Evolutionary conservation across 495 filamentous ascomycete species (phyloP).

Genomic region (Copromyces sp.): DNA sequence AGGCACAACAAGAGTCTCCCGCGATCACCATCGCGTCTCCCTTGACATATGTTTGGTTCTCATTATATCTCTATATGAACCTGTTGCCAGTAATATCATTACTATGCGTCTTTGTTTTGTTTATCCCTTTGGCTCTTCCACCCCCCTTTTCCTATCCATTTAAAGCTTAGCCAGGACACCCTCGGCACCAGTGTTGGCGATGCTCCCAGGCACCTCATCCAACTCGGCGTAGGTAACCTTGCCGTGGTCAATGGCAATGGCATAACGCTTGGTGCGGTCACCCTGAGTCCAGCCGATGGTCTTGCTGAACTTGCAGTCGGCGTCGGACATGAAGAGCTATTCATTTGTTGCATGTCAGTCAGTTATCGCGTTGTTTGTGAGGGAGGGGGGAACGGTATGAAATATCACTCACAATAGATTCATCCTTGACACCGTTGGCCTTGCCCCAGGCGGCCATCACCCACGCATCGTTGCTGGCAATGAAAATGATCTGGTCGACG

Average conservation of each 20-base stretch:
- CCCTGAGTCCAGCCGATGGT: conserved; percentile 71
- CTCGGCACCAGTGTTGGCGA: conserved; percentile 63
- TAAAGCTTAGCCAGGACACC: conserved; percentile 60
- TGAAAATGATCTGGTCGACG: conserved; percentile 75
- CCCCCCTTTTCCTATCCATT: neutral
- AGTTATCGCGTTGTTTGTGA: neutral
- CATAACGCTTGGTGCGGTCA: conserved; percentile 70
- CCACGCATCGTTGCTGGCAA: conserved; percentile 82
- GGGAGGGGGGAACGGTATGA: neutral
- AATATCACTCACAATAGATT: conserved; percentile 59
- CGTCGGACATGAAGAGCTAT: conserved; percentile 80
- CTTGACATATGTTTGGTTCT: neutral
- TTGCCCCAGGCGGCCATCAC: conserved; percentile 96
- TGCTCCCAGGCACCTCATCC: conserved; percentile 59
- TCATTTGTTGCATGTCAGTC: conserved; percentile 1
- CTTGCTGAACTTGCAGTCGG: conserved; percentile 66
- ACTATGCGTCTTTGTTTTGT: neutral
- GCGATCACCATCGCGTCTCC: neutral
- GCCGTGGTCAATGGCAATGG: conserved; percentile 80
- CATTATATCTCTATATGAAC: neutral
- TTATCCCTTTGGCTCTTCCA: neutral
- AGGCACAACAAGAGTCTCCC: neutral
- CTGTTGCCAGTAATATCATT: neutral
- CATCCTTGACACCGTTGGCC: conserved; percentile 73
- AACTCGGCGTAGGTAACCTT: conserved; percentile 81